Evolutionary conservation across 306 rosid genomes (phyloP).

Genomic region (Citrullus amarus): DNA sequence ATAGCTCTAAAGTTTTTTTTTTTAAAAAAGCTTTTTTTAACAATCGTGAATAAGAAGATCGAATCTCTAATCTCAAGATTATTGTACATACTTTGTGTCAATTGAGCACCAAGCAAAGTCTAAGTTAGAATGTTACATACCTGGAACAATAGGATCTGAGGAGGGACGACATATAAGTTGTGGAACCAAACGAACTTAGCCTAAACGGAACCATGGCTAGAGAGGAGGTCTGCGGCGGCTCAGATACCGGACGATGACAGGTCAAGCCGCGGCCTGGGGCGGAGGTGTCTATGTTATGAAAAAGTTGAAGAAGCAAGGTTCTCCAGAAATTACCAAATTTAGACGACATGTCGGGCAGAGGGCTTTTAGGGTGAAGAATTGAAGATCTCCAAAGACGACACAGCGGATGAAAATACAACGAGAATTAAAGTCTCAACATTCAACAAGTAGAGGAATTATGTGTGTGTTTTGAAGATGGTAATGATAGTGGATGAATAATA

Average conservation of each 20-base stretch:
- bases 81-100: no score
- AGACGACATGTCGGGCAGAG: not conserved
- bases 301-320: not conserved
- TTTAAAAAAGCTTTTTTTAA: no score
- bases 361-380: no score
- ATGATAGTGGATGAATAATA: not conserved
- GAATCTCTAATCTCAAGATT: no score
- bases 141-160: not conserved
- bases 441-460: not conserved
- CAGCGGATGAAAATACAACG: not conserved
- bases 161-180: not conserved
- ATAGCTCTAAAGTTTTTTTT: no score
- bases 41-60: no score
- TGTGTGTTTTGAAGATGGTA: not conserved
- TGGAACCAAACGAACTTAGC: not conserved
- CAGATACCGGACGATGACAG: not conserved
- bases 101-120: no score
- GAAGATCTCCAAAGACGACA: not conserved
- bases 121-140: not conserved
- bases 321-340: not conserved
- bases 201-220: not conserved
- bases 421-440: no score
- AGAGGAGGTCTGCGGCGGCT: not conserved
- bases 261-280: not conserved
- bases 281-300: not conserved